These are phyloP conservation scores for Neospermospora avenae DNA, from an alignment of 2,329 filamentous ascomycete genomes.

Conservation along the genomic window DNA sequence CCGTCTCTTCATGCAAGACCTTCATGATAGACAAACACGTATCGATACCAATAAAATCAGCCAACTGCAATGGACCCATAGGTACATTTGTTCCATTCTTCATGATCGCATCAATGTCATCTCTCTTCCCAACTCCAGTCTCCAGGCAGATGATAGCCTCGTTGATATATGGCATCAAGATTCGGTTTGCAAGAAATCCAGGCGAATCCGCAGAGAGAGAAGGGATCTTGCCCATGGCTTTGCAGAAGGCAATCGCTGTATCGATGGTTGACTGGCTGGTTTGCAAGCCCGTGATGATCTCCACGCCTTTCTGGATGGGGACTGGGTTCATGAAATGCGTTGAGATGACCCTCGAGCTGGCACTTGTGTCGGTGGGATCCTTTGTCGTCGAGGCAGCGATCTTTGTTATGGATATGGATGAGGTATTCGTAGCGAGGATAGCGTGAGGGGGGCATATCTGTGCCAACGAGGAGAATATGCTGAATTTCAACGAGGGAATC, in stretches of 20 bases:
- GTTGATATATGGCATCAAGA: slow-evolving; percentile 99
- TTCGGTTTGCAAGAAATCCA: slow-evolving; percentile 93
- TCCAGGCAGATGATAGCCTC: slow-evolving; percentile 96
- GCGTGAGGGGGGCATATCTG: slow-evolving; percentile 78
- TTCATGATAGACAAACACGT: slow-evolving; percentile 98
- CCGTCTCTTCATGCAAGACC: slow-evolving; percentile 85
- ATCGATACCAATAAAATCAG: slow-evolving; percentile 96
- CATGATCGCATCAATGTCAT: slow-evolving; percentile 97
- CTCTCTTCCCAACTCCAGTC: slow-evolving; percentile 81
- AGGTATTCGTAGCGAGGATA: slow-evolving; percentile 95
- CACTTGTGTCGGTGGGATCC: slow-evolving; percentile 75
- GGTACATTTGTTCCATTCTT: slow-evolving; percentile 98
- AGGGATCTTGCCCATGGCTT: slow-evolving; percentile 88
- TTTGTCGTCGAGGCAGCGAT: slow-evolving; percentile 84
- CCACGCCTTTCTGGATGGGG: slow-evolving; percentile 92
- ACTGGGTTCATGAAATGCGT: slow-evolving; percentile 99
- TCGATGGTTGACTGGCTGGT: slow-evolving; percentile 80
- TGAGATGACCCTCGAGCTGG: slow-evolving; percentile 82
- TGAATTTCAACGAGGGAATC: slow-evolving; percentile 80
- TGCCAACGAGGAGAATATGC: slow-evolving; percentile 82
- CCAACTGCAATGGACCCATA: slow-evolving; percentile 91
- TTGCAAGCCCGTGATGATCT: slow-evolving; percentile 93
- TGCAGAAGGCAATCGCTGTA: slow-evolving; percentile 80
- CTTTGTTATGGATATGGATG: slow-evolving; percentile 95
- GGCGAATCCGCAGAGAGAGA: slow-evolving; percentile 86